A percentile compares a stretch with the other conserved stretches of the same genome.
Evolutionary conservation across 163 green algal genomes (phyloP).

Genomic region (Trebouxiophyceae sp.): DNA sequence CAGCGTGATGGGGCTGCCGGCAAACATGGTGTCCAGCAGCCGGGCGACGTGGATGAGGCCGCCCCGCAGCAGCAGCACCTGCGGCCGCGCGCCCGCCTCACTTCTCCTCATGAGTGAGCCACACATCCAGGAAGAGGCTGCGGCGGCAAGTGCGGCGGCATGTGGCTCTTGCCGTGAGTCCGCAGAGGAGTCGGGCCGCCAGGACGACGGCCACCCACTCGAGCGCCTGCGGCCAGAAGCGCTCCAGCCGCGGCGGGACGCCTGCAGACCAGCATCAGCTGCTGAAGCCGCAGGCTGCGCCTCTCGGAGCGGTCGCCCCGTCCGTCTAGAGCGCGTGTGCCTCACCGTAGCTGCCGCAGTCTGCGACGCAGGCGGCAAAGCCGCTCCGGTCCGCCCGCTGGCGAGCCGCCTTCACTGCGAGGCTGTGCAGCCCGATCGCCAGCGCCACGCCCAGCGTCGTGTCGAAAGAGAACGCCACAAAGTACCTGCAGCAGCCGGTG

Average conservation of each 20-base stretch:
- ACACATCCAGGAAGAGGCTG: too few species aligned
- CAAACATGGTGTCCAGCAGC: slow-evolving; percentile 35
- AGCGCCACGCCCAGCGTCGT: slow-evolving; percentile 40
- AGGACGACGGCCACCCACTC: slow-evolving; percentile 39
- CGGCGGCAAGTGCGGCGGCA: too few species aligned
- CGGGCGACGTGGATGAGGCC: slow-evolving; percentile 16
- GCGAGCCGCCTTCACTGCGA: slow-evolving; percentile 9
- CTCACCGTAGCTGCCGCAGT: slow-evolving; percentile 43
- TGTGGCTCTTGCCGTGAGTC: too few species aligned
- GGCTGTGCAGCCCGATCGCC: slow-evolving; percentile 35
- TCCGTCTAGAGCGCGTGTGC: too few species aligned
- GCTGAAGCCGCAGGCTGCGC: background rate
- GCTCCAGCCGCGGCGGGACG: slow-evolving; percentile 13
- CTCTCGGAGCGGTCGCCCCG: background rate
- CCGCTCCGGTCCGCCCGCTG: background rate
- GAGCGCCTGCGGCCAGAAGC: slow-evolving; percentile 28
- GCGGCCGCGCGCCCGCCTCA: too few species aligned
- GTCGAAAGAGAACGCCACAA: slow-evolving; percentile 42
- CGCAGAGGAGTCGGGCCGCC: slow-evolving; percentile 22
- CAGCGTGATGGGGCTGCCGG: slow-evolving; percentile 26
- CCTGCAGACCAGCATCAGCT: slow-evolving; percentile 15
- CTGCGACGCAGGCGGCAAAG: slow-evolving; percentile 10
- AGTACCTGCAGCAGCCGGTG: slow-evolving; percentile 53
- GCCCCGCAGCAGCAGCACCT: slow-evolving; percentile 12
- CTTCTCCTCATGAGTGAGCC: too few species aligned